phyloP scores from a whole-genome alignment of 331 rosid species.

The Phaseolus coccineus region DNA sequence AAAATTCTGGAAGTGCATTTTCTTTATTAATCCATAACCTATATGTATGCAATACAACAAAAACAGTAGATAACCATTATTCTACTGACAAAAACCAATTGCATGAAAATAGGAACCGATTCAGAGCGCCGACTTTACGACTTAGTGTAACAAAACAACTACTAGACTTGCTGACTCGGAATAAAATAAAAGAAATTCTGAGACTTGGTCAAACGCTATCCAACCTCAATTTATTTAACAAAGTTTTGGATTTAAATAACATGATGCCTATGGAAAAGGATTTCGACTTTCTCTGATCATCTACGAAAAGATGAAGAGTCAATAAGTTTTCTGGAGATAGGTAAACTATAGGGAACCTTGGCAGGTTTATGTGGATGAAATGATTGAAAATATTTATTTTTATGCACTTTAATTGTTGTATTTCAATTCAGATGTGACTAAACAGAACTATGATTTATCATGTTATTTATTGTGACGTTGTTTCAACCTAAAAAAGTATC shows the following conservation, averaged over 20 bases:
- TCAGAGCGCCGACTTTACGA: too few species aligned
- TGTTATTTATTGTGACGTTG: background rate
- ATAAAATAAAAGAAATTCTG: too few species aligned
- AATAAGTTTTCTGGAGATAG: background rate
- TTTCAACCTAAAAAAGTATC: conserved; percentile 16
- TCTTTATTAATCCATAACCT: too few species aligned
- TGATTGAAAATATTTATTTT: conserved; percentile 9
- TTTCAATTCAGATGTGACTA: conserved; percentile 22
- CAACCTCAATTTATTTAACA: too few species aligned
- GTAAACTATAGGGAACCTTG: background rate
- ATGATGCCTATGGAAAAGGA: background rate
- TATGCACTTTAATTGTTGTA: conserved; percentile 1
- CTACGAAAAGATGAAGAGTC: background rate
- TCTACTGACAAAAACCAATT: too few species aligned
- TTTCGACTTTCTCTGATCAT: conserved; percentile 15
- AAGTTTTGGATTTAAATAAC: background rate
- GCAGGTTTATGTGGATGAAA: background rate
- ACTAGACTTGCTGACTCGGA: too few species aligned
- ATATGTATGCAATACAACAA: too few species aligned
- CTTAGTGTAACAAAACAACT: too few species aligned
- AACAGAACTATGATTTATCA: conserved; percentile 13
- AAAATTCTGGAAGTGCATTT: too few species aligned
- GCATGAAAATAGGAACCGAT: too few species aligned
- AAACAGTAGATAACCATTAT: too few species aligned
- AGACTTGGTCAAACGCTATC: too few species aligned